Evolutionary conservation across 306 rosid species (phyloP).

Genomic region (Vigna nakashimae): DNA sequence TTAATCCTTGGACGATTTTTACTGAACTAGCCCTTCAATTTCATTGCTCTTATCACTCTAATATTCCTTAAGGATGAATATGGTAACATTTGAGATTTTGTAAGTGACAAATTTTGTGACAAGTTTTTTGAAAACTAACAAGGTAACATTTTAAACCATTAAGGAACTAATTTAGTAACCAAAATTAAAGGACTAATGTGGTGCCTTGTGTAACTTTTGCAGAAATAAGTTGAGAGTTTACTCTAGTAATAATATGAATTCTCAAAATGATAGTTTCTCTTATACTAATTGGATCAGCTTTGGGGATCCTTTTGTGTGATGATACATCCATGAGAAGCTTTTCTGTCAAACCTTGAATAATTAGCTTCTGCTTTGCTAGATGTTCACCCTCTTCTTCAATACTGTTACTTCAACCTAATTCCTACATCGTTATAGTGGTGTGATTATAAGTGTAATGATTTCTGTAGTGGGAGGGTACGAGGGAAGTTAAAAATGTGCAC

Average conservation of each 20-base stretch:
- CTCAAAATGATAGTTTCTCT: not conserved
- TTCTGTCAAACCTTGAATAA: not conserved
- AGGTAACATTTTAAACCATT: not conserved
- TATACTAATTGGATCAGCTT: not conserved
- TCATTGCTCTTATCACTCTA: not conserved
- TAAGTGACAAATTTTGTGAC: not conserved
- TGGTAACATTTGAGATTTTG: not conserved
- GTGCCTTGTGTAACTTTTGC: not conserved
- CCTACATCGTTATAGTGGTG: not conserved
- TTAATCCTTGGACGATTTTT: not conserved
- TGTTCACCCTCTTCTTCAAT: constrained; percentile 9
- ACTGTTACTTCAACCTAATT: not conserved
- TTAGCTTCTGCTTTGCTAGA: not conserved
- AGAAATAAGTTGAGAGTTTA: not conserved
- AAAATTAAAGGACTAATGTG: not conserved
- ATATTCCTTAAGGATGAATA: not conserved
- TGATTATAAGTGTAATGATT: constrained; percentile 21
- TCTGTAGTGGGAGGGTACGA: constrained; percentile 14
- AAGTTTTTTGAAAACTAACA: not conserved
- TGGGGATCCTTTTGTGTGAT: not conserved
- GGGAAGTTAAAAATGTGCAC: not conserved
- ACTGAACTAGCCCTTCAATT: not conserved
- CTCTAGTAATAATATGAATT: not conserved
- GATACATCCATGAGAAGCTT: not conserved
- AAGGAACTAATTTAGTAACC: not conserved